Evolutionary conservation across 2,329 filamentous ascomycete genomes (phyloP).

Genomic region (Simplicillium sp.): DNA sequence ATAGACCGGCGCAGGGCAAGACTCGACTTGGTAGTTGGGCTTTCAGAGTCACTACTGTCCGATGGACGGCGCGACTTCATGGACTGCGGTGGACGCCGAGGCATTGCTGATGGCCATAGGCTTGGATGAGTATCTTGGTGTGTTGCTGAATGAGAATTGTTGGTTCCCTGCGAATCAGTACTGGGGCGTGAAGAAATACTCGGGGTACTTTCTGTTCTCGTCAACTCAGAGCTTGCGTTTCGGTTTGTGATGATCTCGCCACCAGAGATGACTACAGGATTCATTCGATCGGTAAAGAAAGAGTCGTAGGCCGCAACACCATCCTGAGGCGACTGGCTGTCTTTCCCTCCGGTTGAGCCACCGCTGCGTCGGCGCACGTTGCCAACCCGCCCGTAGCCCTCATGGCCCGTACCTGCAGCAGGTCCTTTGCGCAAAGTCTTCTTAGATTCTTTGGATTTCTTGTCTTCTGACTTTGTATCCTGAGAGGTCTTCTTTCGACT

Average conservation of each 20-base stretch:
- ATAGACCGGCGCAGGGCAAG: conserved; percentile 46
- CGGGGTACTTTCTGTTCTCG: conserved; percentile 39
- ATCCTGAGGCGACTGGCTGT: conserved; percentile 40
- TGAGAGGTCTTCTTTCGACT: conserved; percentile 57
- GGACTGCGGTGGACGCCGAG: conserved; percentile 21
- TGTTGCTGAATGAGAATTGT: conserved; percentile 24
- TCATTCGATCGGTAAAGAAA: conserved; percentile 53
- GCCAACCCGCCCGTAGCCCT: conserved; percentile 66
- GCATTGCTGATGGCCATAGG: conserved; percentile 45
- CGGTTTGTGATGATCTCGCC: conserved; percentile 52
- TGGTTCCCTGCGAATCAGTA: conserved; percentile 27
- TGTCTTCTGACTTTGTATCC: conserved; percentile 22
- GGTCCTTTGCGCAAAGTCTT: conserved; percentile 63
- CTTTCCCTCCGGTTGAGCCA: conserved; percentile 40
- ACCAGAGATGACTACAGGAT: conserved; percentile 57
- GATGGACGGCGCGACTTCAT: conserved; percentile 33
- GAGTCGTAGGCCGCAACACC: conserved; percentile 41
- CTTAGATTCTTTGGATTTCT: conserved; percentile 11
- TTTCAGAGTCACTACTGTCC: conserved; percentile 48
- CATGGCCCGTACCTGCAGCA: conserved; percentile 85
- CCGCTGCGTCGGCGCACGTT: conserved; percentile 53
- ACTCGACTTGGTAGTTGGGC: conserved; percentile 34
- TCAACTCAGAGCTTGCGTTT: conserved; percentile 41
- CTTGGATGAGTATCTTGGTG: conserved; percentile 16
- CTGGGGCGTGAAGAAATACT: conserved; percentile 33